Conservation (phyloP, 2,329 filamentous ascomycete genomes). For the Nigrospora osmanthi region DNA sequence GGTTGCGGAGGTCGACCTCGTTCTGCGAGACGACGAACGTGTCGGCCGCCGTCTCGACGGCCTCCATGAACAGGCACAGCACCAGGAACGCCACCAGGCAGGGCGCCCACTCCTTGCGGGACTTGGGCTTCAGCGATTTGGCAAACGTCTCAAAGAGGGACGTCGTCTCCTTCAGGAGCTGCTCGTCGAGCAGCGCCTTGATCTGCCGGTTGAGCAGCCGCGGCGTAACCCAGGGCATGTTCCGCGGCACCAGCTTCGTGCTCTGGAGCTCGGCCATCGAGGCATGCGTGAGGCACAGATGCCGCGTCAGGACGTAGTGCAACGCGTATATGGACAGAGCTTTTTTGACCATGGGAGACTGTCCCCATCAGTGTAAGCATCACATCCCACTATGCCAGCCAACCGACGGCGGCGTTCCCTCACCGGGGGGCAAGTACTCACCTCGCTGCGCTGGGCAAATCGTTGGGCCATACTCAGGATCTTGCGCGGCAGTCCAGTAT, state of each 20-base stretch:
- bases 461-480: conserved; percentile 39
- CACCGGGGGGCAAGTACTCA: conserved; percentile 14
- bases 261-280: conserved; percentile 32
- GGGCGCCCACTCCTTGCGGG: conserved; percentile 45
- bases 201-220: conserved; percentile 48
- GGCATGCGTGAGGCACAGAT: conserved; percentile 40
- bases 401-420: not conserved
- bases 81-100: conserved; percentile 49
- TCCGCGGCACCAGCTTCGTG: conserved; percentile 34
- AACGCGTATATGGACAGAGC: conserved; percentile 48
- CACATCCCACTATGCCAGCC: not conserved
- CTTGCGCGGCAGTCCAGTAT: conserved; percentile 36
- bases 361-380: not conserved
- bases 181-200: conserved; percentile 48
- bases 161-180: conserved; percentile 43
- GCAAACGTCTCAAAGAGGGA: conserved; percentile 44
- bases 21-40: conserved; percentile 42
- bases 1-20: conserved; percentile 35
- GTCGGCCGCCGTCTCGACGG: conserved; percentile 45
- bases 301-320: conserved; percentile 49
- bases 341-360: conserved; percentile 42
- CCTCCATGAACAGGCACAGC: conserved; percentile 52
- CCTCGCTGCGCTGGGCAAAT: conserved; percentile 37
- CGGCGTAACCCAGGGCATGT: conserved; percentile 38
- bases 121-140: conserved; percentile 45